A percentile compares a stretch with the other conserved stretches of the same genome.
phyloP scores from a whole-genome alignment of 495 filamentous ascomycete genomes.

The Thermothielavioides terrestris region DNA sequence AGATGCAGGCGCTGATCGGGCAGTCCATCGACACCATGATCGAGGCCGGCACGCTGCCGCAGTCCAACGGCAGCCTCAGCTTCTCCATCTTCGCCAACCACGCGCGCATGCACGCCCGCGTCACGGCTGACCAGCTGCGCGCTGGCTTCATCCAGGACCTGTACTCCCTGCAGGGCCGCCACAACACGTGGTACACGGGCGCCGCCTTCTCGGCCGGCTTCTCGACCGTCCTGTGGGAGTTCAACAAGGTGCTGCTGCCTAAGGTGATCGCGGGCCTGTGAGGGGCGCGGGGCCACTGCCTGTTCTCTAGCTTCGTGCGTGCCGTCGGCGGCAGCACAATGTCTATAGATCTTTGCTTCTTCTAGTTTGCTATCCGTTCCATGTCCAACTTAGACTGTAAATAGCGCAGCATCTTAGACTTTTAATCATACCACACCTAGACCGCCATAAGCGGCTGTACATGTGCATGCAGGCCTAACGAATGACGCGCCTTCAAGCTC shows the following conservation, averaged over 20 bases:
- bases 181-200: conserved; percentile 44
- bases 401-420: no score
- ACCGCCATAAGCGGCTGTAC: no score
- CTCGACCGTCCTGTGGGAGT: conserved; percentile 8
- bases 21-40: conserved; percentile 21
- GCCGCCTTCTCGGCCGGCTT: conserved; percentile 13
- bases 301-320: no score
- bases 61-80: conserved; percentile 9
- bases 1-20: conserved; percentile 19
- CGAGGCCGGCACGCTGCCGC: conserved; percentile 17
- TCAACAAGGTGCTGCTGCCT: conserved; percentile 9
- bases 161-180: conserved; percentile 40
- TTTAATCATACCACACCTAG: no score
- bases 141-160: conserved; percentile 41
- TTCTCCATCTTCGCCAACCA: conserved; percentile 19
- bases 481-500: no score
- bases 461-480: no score
- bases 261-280: conserved; percentile 1
- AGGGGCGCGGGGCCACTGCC: conserved; percentile 18
- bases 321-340: no score
- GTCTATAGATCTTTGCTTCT: no score
- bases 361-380: no score
- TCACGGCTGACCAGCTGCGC: conserved; percentile 28
- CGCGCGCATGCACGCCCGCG: conserved; percentile 8
- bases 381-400: no score